Evolutionary conservation across 192 early-diverging fungal species (phyloP).

Genomic region (Backusella luteola): DNA sequence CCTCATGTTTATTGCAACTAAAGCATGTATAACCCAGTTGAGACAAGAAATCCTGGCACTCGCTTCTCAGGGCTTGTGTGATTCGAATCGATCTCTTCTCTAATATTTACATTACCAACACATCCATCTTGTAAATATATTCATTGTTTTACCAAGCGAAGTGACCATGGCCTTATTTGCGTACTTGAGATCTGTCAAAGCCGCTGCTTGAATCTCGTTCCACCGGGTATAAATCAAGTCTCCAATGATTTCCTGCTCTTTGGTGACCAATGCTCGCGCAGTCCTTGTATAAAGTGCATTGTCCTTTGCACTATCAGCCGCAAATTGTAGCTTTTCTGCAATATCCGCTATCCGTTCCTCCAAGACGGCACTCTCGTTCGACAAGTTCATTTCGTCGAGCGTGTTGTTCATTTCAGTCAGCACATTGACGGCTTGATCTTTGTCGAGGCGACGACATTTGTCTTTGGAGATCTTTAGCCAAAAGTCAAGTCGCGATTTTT

Average conservation of each 20-base stretch:
- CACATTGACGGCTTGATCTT: background rate
- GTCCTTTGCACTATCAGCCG: conserved; percentile 8
- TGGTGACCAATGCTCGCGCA: conserved; percentile 16
- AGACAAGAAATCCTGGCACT: conserved; percentile 47
- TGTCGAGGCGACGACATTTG: background rate
- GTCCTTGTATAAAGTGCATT: conserved; percentile 29
- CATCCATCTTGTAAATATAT: background rate
- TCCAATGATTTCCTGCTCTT: conserved; percentile 21
- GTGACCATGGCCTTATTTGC: conserved; percentile 16
- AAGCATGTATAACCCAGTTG: conserved; percentile 53
- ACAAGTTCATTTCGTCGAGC: conserved; percentile 15
- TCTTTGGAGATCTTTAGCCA: conserved; percentile 1
- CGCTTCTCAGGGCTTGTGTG: conserved; percentile 41
- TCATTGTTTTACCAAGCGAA: conserved; percentile 16
- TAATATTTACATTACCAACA: conserved; percentile 13
- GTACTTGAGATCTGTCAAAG: conserved; percentile 6
- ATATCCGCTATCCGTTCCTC: background rate
- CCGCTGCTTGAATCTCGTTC: background rate
- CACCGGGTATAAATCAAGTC: conserved; percentile 10
- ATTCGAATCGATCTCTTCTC: conserved; percentile 51
- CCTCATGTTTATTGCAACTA: conserved; percentile 48
- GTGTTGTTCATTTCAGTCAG: conserved; percentile 17
- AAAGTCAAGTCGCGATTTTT: conserved; percentile 33
- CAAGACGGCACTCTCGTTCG: background rate
- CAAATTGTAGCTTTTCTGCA: conserved; percentile 6